Evolutionary conservation across 2,329 filamentous ascomycete genomes (phyloP), one percentile per base, ranked within the genome.

Genomic region (Akanthomyces lecanii): DNA sequence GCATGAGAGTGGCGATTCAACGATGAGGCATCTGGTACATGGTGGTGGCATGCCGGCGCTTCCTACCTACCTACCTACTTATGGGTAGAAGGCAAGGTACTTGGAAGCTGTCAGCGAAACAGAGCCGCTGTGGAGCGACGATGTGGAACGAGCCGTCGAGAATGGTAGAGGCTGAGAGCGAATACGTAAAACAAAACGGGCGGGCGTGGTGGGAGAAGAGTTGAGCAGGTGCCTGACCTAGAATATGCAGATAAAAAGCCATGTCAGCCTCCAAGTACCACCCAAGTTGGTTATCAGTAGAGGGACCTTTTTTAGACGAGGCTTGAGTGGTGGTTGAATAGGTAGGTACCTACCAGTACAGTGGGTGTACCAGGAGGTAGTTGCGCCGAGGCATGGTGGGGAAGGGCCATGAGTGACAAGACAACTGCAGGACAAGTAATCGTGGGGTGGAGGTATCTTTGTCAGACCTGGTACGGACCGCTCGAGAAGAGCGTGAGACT

Each of bases 301-400:
- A 48, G 40, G 38, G 25, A 14, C 16, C 28, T 18, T 45, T n/a
- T 44, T 25, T 12, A 5, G 16, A 45, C 21, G 38, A 56, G 38
- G 53, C 40, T 42, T 42, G 36, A 30, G 25, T 23, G 23, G 14
- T 23, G 38, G 21, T 38, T 25, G 16, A 21, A 21, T 23, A 21
- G 21, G 21, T 21, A 21, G 21, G 21, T 21, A 21, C 21, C 21
- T 21, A 21, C 21, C 21, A 21, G 21, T 21, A 21, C 21, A 21
- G 21, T 21, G 21, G 21, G 21, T 21, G 21, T 21, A 21, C n/a
- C n/a, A n/a, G n/a, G n/a, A n/a, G 21, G 21, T 21, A n/a, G 38
- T 55, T 23, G 53, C 40, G 54, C 40, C 54, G 54, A 57, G 54
- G 42, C 30, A 38, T 50, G 50, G 50, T 38, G 54, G n/a, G 40